Base-by-base conservation (phyloP, 257 asterid genomes). In the Ballota nigra region DNA sequence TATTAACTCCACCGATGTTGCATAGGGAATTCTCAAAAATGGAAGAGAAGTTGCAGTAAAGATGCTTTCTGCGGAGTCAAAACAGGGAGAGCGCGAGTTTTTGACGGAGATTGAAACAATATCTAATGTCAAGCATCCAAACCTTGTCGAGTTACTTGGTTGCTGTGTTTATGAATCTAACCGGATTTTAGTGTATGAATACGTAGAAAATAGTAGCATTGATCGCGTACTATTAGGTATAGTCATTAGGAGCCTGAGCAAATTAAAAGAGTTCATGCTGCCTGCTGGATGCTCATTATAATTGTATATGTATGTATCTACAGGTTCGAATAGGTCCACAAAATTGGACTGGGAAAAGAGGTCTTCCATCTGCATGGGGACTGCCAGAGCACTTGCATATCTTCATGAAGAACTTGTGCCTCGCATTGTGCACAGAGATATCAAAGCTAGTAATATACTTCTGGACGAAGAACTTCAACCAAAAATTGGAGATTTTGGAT, bases 401-500 rank as follows among this genome's bases (percentile, higher is more conserved):
- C 92, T 92, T 71, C 98, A 92, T 70, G 97, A 90, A 80, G 95
- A 87, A 81, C 80, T 86, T 24, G 88, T 79, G 70, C 98, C 97
- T 33, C 95, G 71, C 71, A 87, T 92, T 57, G 96, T 90, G 67
- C 98, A 92, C 69, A 83, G 98, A 78, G 98, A 92, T 81, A 86
- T 92, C 77, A 92, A 92, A 87, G 98, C 97, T 74, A 92, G 96
- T 75, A 92, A 92, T 82, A 80, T 88, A 80, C 92, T 90, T 66
- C 91, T 92, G 79, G 90, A 87, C 75, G 57, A 63, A 74, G 82
- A 90, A 61, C 85, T 85, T 53, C 87, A 70, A 55, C 95, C 98
- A 51, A 92, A 92, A 86, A 92, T 92, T 63, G 98, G 98, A 75
- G 98, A 92, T 79, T 92, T 92, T 56, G 98, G 98, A 72, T 79